phyloP scores from a whole-genome alignment of 164 flowering plant species.

The Vitis cinerea region DNA sequence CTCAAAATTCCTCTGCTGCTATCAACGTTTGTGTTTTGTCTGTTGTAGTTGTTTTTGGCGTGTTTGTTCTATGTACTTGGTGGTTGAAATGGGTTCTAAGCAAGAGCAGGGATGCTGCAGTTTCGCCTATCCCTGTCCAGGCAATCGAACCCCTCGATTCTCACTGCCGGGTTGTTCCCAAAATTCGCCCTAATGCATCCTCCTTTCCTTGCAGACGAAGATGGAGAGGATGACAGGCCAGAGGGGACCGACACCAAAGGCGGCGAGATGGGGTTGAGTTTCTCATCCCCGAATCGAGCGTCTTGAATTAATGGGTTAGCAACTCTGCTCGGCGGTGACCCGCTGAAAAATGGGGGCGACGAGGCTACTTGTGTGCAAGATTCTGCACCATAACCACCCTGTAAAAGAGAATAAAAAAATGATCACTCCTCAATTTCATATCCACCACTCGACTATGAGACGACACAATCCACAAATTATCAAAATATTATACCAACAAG shows the following conservation, averaged over 20 bases:
- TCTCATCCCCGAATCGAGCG: slow-evolving; percentile 55
- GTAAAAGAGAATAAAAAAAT: neutral
- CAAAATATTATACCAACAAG: too few species aligned
- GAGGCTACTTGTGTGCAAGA: slow-evolving; percentile 35
- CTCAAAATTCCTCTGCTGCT: slow-evolving; percentile 24
- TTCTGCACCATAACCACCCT: slow-evolving; percentile 43
- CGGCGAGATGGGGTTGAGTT: slow-evolving; percentile 27
- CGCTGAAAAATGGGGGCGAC: slow-evolving; percentile 74
- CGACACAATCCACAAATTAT: neutral
- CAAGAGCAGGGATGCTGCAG: slow-evolving; percentile 66
- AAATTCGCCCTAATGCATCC: slow-evolving; percentile 52
- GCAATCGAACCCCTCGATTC: slow-evolving; percentile 73
- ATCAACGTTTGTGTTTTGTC: neutral
- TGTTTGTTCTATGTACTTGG: too few species aligned
- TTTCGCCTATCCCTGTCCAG: slow-evolving; percentile 57
- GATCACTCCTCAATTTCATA: neutral
- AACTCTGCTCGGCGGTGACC: slow-evolving; percentile 82
- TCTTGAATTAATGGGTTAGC: slow-evolving; percentile 75
- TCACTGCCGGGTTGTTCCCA: slow-evolving; percentile 64
- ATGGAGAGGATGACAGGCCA: slow-evolving; percentile 32
- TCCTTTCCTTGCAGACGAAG: slow-evolving; percentile 44
- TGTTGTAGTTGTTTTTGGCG: neutral
- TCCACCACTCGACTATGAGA: neutral
- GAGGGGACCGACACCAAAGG: slow-evolving; percentile 19
- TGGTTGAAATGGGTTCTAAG: slow-evolving; percentile 28